Base-by-base conservation (phyloP, 78 protist species). In the Dictyostelium brefeldianum region DNA sequence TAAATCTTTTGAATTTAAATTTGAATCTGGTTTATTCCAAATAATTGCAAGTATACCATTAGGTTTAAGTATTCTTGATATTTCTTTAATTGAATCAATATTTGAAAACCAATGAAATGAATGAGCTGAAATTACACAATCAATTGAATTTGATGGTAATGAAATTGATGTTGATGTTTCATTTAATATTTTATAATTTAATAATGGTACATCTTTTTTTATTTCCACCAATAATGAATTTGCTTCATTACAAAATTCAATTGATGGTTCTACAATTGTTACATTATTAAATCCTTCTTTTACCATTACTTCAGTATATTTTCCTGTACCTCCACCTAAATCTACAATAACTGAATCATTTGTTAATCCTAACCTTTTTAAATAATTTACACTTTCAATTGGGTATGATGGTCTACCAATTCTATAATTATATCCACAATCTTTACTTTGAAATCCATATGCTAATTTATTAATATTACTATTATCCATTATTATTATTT, bases 241-340 rank as follows among this genome's bases (percentile, higher is more conserved):
- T 7, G 75, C n/a, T n/a, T n/a, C n/a, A n/a, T n/a, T n/a, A n/a
- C n/a, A n/a, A n/a, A n/a, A n/a, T n/a, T n/a, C n/a, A 80, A n/a
- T n/a, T n/a, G n/a, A n/a, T 20, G 89, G 89, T 67, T 81, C 89
- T 1, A 81, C 67, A 5, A 69, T 62, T 46, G 8, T 29, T 14
- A 81, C 50, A 31, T 81, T 50, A 25, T 81, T 81, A 46, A 81
- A 81, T 14, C 56, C 56, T 14, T 62, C 67, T 12, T 69, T 25
- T 0, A 18, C 67, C 29, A 81, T 8, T 27, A 81, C 20, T 25
- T 81, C 29, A 17, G 89, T 81, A 69, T 69, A 81, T 69, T 81
- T 81, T 1, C 89, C 89, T 27, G 89, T 81, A 69, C 89, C 89
- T 27, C 65, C 36, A n/a, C 79, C 89, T 31, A 81, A 29, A 51